Base-by-base conservation (phyloP, 1,284 basidiomycete species). In the Phenoliferia sp. region DNA sequence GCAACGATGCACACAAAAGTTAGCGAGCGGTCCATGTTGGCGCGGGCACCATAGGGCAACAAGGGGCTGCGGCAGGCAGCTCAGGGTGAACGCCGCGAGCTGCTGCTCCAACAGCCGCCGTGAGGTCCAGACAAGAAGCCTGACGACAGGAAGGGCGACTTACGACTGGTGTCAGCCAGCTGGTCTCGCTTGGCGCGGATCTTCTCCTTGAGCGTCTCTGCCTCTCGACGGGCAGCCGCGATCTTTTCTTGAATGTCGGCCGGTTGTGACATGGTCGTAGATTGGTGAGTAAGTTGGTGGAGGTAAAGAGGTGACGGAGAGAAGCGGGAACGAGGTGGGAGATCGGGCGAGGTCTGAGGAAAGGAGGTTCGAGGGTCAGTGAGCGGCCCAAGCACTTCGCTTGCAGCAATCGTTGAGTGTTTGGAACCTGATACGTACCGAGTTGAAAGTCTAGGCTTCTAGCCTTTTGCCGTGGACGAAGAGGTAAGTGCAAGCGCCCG, bases 171-270 rank as follows among this genome's bases (percentile, higher is more conserved):
- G 81, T 99, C 95, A 32, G 92, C 94, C 65, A 94, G 92, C 72
- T 93, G 92, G 80, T 97, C 94, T 79, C 88, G 90, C 81, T 91
- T 94, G 54, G 91, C 88, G 73, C 93, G 85, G 79, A 98, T 96
- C 87, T 94, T 94, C 84, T 97, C 94, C 83, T 96, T 98, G 82
- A 98, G 82, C 77, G 87, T 89, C 80, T 99, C 95, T 50, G 94
- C 93, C 81, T 98, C 94, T 78, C 94, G 86, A 77, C 95, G 88
- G 67, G 95, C 95, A 61, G 94, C 92, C 65, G 94, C 92, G 80
- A 99, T 98, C 78, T 79, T 78, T 68, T 81, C 80, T 66, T 80
- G 80, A 63, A 81, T 73, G 57, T 80, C 74, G 59, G 36, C 29
- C 17, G 59, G 36, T 44, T 31, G n/a, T 31, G 59, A 60, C 59